Evolutionary conservation across 345 rosid genomes (phyloP), one percentile per base, ranked within the genome.

Genomic region (Limnanthes douglasii): DNA sequence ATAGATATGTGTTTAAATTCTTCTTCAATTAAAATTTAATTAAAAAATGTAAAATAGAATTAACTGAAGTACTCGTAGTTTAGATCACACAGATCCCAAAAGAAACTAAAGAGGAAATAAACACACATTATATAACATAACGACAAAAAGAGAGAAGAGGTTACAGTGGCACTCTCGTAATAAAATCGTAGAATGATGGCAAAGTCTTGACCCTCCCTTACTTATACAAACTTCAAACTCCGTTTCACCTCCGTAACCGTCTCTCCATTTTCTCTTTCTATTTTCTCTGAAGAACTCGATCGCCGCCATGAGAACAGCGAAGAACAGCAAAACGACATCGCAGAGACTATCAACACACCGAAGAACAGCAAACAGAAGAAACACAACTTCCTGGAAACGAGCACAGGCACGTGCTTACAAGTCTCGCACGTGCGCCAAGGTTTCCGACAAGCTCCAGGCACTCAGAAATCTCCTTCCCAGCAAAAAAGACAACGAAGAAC

Each of bases 371-470:
- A 20, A 48, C 24, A 40, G 54, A 41, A 39, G 41, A 19, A 43
- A 0, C 31, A 48, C 48, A 17, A 54, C 37, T 15, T 0, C 31
- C 0, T 35, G 41, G 28, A 45, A 34, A 45, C 57, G 38, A 28
- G 2, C 2, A 1, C 27, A 13, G 29, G 54, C 51, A 27, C 50
- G 53, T 18, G 27, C 34, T 13, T 16, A 47, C 21, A 27, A 40
- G 25, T 19, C 12, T 22, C 29, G 45, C n/a, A 30, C 17, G 14
- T n/a, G 43, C 43, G 39, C 39, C 43, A 62, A 41, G 48, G 65
- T 86, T 15, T 52, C 78, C 5, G 70, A 68, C 56, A 86, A 81
- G 75, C 68, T 86, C 10, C 50, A 50, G 57, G 76, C 77, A 5
- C 81, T 86, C 14, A 75, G 62, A 75, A 75, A 43, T 40, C 84